Percentiles rank a stretch among this genome's conserved stretches.
Conservation (phyloP, 176 grass and related monocot genomes). For the Tuctoria greenei region DNA sequence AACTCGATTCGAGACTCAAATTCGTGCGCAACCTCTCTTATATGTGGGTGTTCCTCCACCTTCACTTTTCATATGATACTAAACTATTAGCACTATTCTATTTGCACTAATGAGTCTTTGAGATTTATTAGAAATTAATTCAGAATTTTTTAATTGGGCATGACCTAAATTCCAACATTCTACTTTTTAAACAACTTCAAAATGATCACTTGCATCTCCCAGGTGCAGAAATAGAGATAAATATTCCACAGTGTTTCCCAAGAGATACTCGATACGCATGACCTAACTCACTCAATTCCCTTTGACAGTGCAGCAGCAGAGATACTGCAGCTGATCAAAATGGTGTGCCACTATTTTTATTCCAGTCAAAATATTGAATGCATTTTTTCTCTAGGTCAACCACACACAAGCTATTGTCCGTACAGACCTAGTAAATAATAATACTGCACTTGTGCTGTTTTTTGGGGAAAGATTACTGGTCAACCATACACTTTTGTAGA, state of each 20-base stretch:
- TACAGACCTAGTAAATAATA: not conserved
- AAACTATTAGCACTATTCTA: no score
- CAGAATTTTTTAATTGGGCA: no score
- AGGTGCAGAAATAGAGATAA: conserved; percentile 5
- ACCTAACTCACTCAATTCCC: no score
- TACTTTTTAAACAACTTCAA: not conserved
- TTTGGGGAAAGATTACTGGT: not conserved
- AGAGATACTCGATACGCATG: not conserved
- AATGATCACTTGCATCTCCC: not conserved
- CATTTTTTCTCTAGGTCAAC: not conserved
- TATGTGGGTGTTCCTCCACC: no score
- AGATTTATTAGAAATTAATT: no score
- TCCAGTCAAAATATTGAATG: not conserved
- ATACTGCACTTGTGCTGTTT: not conserved
- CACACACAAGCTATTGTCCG: not conserved
- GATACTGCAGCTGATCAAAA: conserved; percentile 2
- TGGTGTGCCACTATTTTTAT: not conserved
- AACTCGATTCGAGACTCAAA: no score
- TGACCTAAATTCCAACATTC: no score
- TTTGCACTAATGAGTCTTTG: no score
- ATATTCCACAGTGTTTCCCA: not conserved
- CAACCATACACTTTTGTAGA: not conserved
- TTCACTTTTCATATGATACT: no score
- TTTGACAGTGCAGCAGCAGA: not conserved
- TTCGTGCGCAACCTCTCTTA: no score